Base-by-base conservation (phyloP, 192 early-diverging fungal genomes). In the Kickxella alabastrina region DNA sequence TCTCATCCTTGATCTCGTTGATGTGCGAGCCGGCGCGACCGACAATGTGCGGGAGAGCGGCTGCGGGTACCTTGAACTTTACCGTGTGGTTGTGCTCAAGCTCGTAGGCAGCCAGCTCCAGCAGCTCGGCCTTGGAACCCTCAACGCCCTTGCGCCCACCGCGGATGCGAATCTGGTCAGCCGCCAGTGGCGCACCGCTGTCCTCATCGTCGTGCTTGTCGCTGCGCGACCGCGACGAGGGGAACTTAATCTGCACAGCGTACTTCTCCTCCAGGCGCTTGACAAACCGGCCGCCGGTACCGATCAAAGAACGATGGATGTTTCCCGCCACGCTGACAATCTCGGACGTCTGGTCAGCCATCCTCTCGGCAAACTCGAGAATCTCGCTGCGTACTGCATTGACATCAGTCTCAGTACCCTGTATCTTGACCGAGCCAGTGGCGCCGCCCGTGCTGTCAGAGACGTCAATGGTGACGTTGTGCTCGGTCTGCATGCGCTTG, bases 51-150 rank as follows among this genome's bases (percentile, higher is more conserved):
- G 87, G 88, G 44, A 93, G 75, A 34, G 62, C 61, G 22, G 75
- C 60, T 14, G 78, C 78, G 4, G 91, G 85, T 25, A 94, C 74
- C 0, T 41, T 53, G 62, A 94, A 85, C 21, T 69, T 82, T 24
- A 77, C 56, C 0, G 78, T 79, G 49, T 86, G 84, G 66, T 67
- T 79, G 69, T 88, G 80, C 56, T 88, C 88, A 32, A 75, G 73
- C 65, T 98, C 92, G 54, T 92, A 83, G 21, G 91, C 89, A 13
- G 88, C 82, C 19, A 90, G 77, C 49, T 90, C 86, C 54, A 92
- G 51, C 31, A 98, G 78, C 68, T 93, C 91, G 25, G 68, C 71
- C 77, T 90, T 88, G 43, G 90, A 91, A 19, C 71, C 65, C 7
- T 79, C 77, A 37, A 92, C 89, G 47, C 89, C 91, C 61, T 80